Conservation (phyloP, 2,329 filamentous ascomycete species). For the Plectosphaerella cucumerina region DNA sequence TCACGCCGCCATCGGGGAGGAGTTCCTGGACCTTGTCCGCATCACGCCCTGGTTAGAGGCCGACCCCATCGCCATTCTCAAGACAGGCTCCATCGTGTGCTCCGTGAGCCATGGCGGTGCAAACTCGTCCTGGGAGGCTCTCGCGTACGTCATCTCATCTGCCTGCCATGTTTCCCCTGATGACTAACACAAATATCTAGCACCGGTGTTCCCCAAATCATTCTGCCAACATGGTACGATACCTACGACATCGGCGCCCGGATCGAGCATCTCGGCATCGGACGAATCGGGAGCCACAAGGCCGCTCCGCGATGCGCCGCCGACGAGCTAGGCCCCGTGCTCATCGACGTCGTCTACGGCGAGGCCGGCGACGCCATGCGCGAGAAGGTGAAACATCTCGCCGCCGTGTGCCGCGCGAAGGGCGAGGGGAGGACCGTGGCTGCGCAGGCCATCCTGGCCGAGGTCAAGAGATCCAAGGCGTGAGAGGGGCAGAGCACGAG, state of each 20-base stretch:
- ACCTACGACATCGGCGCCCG: slow-evolving; percentile 41
- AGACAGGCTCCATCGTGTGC: slow-evolving; percentile 30
- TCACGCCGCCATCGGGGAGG: background rate
- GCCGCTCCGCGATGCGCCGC: background rate
- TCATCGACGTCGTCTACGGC: background rate
- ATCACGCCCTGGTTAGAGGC: slow-evolving; percentile 34
- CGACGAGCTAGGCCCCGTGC: background rate
- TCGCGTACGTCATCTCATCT: slow-evolving; percentile 21
- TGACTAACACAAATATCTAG: too few relatives aligned
- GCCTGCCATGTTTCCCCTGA: too few relatives aligned
- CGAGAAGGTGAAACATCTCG: too few relatives aligned
- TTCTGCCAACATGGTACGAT: slow-evolving; percentile 41
- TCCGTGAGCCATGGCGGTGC: slow-evolving; percentile 43
- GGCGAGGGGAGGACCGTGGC: too few relatives aligned
- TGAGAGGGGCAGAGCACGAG: too few relatives aligned
- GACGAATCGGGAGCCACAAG: slow-evolving; percentile 15
- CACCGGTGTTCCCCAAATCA: slow-evolving; percentile 38
- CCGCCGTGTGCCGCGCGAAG: too few relatives aligned
- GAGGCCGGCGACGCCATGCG: too few relatives aligned
- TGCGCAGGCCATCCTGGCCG: too few relatives aligned
- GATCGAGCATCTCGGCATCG: slow-evolving; percentile 38
- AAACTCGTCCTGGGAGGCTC: slow-evolving; percentile 35
- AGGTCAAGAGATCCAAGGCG: too few relatives aligned
- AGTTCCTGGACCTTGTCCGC: slow-evolving; percentile 19
- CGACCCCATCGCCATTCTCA: slow-evolving; percentile 30